Evolutionary conservation across 1,284 basidiomycete genomes (phyloP).

Genomic region (Thecaphora frezii): DNA sequence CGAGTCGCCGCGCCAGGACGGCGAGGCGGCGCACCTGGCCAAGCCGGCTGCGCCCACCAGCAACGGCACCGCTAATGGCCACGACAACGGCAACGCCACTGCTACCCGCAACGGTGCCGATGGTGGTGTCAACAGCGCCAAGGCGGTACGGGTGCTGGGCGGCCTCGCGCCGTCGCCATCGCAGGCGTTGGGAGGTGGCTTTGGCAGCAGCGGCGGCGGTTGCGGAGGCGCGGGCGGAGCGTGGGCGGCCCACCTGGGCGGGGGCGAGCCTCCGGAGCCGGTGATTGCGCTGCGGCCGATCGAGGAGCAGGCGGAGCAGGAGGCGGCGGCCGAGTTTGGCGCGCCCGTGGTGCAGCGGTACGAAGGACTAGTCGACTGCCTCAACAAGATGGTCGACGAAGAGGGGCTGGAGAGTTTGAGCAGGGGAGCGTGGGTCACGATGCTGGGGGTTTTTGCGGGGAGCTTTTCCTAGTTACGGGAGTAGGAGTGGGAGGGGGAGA

Average conservation of each 20-base stretch:
- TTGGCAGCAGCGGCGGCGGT: not conserved
- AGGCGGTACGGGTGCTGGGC: too few relatives aligned
- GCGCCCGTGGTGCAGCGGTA: slow-evolving; percentile 52
- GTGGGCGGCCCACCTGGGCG: not conserved
- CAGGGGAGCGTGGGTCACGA: slow-evolving; percentile 51
- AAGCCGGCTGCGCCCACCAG: slow-evolving; percentile 1
- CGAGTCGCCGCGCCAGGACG: slow-evolving; percentile 5
- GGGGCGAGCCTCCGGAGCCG: slow-evolving; percentile 50
- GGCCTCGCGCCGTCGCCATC: too few relatives aligned
- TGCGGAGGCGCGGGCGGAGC: not conserved
- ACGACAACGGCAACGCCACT: not conserved
- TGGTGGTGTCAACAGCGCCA: too few relatives aligned
- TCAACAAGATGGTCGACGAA: slow-evolving; percentile 56
- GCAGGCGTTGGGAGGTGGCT: not conserved
- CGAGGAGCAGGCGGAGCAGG: slow-evolving; percentile 40
- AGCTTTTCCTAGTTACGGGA: slow-evolving; percentile 43
- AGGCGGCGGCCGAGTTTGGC: slow-evolving; percentile 49
- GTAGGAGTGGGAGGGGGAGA: not conserved
- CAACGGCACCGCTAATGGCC: not conserved
- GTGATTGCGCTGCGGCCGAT: slow-evolving; percentile 56
- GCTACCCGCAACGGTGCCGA: too few relatives aligned
- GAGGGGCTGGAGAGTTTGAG: slow-evolving; percentile 54
- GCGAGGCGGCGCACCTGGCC: slow-evolving; percentile 4
- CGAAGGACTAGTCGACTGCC: slow-evolving; percentile 47
- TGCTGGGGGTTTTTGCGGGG: slow-evolving; percentile 44